Percentiles rank a stretch among this genome's conserved stretches.
Conservation (phyloP, 2,329 filamentous ascomycete genomes). For the Trichoderma sp. region DNA sequence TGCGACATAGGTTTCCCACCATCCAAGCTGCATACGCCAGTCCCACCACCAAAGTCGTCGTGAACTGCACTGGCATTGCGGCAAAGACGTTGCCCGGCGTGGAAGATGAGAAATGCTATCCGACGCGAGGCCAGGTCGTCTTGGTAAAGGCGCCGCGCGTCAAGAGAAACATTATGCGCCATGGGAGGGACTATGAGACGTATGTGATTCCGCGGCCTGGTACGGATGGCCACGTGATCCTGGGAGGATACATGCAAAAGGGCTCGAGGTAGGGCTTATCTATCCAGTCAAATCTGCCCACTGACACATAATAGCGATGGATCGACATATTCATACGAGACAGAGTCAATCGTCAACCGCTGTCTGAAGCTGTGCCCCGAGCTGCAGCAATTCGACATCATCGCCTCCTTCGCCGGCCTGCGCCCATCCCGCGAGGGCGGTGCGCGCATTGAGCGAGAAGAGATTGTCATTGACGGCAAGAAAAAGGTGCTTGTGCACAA, state of each 20-base stretch:
- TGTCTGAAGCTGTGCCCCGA: slow-evolving; percentile 38
- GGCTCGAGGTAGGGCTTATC: slow-evolving; percentile 33
- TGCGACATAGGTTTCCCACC: slow-evolving; percentile 34
- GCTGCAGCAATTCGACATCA: slow-evolving; percentile 36
- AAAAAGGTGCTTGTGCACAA: slow-evolving; percentile 41
- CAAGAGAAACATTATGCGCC: slow-evolving; percentile 42
- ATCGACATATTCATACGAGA: slow-evolving; percentile 42
- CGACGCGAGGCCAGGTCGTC: slow-evolving; percentile 45
- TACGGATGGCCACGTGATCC: slow-evolving; percentile 39
- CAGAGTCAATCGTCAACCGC: slow-evolving; percentile 41
- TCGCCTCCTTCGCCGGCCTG: slow-evolving; percentile 39
- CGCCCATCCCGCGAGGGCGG: slow-evolving; percentile 45
- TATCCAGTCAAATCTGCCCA: neutral
- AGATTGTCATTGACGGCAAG: slow-evolving; percentile 31
- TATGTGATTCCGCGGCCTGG: slow-evolving; percentile 44
- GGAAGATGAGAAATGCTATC: slow-evolving; percentile 42
- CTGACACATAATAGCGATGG: slow-evolving; percentile 32
- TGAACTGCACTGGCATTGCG: slow-evolving; percentile 42
- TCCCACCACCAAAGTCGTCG: slow-evolving; percentile 36
- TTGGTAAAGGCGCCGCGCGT: slow-evolving; percentile 39
- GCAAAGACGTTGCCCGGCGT: slow-evolving; percentile 41
- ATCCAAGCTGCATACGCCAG: slow-evolving; percentile 34
- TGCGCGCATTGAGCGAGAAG: slow-evolving; percentile 47
- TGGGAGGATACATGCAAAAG: slow-evolving; percentile 45
- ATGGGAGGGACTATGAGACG: slow-evolving; percentile 44